Evolutionary conservation across 2,329 filamentous ascomycete genomes (phyloP).

Genomic region (Cladophialophora yegresii): DNA sequence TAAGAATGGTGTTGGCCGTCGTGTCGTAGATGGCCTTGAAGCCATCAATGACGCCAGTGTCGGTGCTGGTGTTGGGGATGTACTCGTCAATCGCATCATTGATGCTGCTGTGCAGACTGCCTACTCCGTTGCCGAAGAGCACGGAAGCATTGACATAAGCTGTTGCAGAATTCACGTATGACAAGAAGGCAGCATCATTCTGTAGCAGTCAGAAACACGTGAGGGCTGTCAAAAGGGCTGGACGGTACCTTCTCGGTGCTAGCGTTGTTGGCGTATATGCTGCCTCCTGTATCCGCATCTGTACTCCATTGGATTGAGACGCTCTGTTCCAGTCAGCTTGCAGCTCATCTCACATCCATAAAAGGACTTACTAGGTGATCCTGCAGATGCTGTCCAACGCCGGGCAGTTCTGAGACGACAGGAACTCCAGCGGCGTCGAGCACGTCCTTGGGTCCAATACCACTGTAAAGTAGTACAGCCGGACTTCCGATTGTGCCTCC

Average conservation of each 20-base stretch:
- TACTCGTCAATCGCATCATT: slow-evolving; percentile 16
- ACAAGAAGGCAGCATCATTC: slow-evolving; percentile 30
- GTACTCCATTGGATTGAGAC: slow-evolving; percentile 40
- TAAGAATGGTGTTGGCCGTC: slow-evolving; percentile 29
- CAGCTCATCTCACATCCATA: slow-evolving; percentile 10
- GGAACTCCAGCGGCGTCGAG: slow-evolving; percentile 58
- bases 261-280: slow-evolving; percentile 38
- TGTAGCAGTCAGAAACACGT: slow-evolving; percentile 19
- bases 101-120: slow-evolving; percentile 20
- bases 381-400: slow-evolving; percentile 66
- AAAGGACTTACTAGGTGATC: slow-evolving; percentile 57
- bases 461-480: slow-evolving; percentile 65
- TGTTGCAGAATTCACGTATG: slow-evolving; percentile 33
- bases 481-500: slow-evolving; percentile 64
- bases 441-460: slow-evolving; percentile 61
- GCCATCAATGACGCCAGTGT: slow-evolving; percentile 30
- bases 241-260: slow-evolving; percentile 37
- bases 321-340: slow-evolving; percentile 36
- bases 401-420: slow-evolving; percentile 58
- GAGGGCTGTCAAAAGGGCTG: slow-evolving; percentile 24
- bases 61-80: slow-evolving; percentile 20
- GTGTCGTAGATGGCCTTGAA: slow-evolving; percentile 35
- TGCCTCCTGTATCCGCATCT: slow-evolving; percentile 39
- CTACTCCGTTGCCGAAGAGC: slow-evolving; percentile 31
- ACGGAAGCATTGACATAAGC: slow-evolving; percentile 32